phyloP scores from a whole-genome alignment of 306 rosid genomes.

The Castanea crenata region DNA sequence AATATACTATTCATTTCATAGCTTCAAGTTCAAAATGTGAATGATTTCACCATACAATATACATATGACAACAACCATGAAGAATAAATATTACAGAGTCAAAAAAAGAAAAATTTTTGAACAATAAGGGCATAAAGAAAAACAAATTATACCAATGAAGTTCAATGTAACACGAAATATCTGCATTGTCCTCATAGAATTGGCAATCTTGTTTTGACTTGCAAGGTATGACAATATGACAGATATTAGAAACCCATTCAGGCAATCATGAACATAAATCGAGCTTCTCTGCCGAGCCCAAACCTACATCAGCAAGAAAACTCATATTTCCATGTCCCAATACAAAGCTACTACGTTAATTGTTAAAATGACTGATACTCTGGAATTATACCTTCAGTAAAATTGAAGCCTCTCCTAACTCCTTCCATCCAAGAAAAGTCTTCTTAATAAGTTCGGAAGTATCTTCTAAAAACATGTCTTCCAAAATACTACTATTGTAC shows the following conservation, averaged over 20 bases:
- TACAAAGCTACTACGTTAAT: background rate
- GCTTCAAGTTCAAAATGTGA: background rate
- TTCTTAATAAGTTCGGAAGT: conserved; percentile 37
- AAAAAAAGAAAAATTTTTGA: conserved; percentile 7
- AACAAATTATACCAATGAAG: conserved; percentile 62
- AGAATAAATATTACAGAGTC: background rate
- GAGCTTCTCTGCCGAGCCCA: conserved; percentile 82
- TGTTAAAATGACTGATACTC: background rate
- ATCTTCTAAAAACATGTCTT: conserved; percentile 82
- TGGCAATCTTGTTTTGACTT: conserved; percentile 47
- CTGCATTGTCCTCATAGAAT: conserved; percentile 66
- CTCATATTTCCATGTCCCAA: conserved; percentile 9
- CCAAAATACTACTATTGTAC: conserved; percentile 86
- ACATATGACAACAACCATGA: background rate
- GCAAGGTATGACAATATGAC: conserved; percentile 67
- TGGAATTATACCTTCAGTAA: conserved; percentile 65
- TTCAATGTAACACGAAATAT: conserved; percentile 62
- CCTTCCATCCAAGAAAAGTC: conserved; percentile 63
- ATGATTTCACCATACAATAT: background rate
- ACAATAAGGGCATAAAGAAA: conserved; percentile 1
- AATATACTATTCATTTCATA: background rate
- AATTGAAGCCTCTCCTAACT: conserved; percentile 62
- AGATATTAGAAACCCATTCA: conserved; percentile 75
- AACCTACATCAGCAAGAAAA: conserved; percentile 46
- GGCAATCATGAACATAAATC: conserved; percentile 69